phyloP scores from a whole-genome alignment of 441 rosid species.

The Flueggea neowawraea region DNA sequence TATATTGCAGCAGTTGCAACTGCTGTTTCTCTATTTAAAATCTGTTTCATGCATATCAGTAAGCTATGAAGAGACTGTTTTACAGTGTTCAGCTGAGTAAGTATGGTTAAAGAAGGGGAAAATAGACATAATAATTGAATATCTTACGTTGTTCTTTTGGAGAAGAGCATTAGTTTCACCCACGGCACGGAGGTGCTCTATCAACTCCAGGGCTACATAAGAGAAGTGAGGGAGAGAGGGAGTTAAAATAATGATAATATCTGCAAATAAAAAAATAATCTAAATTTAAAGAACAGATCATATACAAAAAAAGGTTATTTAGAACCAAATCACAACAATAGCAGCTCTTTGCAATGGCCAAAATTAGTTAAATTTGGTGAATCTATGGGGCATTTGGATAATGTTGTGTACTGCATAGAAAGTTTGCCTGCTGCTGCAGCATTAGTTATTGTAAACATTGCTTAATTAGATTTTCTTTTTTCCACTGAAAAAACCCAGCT shows the following conservation, averaged over 20 bases:
- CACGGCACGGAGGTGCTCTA: conserved; percentile 94
- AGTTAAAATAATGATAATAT: background rate
- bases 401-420: too few species aligned
- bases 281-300: conserved; percentile 4
- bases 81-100: too few species aligned
- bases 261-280: background rate
- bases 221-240: conserved; percentile 2
- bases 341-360: too few species aligned
- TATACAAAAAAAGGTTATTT: background rate
- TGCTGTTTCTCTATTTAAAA: conserved; percentile 83
- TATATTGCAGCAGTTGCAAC: conserved; percentile 93
- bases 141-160: conserved; percentile 64
- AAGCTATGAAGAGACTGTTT: background rate
- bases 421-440: too few species aligned
- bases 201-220: conserved; percentile 77
- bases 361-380: too few species aligned
- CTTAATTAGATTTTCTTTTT: too few species aligned
- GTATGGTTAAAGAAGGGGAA: background rate
- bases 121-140: background rate
- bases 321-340: too few species aligned
- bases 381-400: too few species aligned
- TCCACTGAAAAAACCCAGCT: too few species aligned
- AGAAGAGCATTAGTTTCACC: conserved; percentile 98
- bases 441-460: too few species aligned
- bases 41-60: conserved; percentile 31